A percentile compares a stretch with the other conserved stretches of the same genome.
Conservation (phyloP, 331 rosid species). For the Prunus yedoensis region DNA sequence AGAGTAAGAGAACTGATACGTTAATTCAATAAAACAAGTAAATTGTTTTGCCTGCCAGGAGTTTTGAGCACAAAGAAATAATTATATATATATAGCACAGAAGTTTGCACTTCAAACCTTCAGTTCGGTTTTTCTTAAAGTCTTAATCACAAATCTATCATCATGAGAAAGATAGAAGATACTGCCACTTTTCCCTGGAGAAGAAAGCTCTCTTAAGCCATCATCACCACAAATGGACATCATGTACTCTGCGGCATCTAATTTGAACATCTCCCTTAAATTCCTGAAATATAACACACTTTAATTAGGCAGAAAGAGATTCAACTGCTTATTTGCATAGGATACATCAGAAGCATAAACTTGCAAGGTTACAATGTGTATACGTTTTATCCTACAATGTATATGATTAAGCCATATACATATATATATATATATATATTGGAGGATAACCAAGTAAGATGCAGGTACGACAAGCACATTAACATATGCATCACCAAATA, state of each 20-base stretch:
- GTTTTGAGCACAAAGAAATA: neutral
- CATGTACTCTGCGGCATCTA: constrained; percentile 94
- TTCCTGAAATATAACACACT: constrained; percentile 50
- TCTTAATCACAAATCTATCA: constrained; percentile 85
- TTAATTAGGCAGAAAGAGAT: constrained; percentile 11
- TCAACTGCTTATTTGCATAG: constrained; percentile 10
- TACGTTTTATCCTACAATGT: too few species aligned
- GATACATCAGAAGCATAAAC: neutral
- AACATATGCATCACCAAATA: neutral
- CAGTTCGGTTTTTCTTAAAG: constrained; percentile 64
- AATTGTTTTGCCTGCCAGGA: neutral
- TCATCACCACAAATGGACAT: constrained; percentile 86
- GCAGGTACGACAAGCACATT: neutral
- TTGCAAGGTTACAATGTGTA: neutral
- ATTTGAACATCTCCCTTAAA: constrained; percentile 89
- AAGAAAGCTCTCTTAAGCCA: constrained; percentile 78
- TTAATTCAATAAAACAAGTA: neutral
- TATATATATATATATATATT: neutral
- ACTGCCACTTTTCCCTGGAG: constrained; percentile 96
- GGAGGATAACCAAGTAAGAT: neutral
- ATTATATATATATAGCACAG: neutral
- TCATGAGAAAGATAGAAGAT: constrained; percentile 85
- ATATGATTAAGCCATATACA: neutral
- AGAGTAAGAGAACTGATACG: neutral
- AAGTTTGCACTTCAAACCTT: constrained; percentile 58